Evolutionary conservation across 2,329 filamentous ascomycete species (phyloP).

Genomic region (Lachnellula arida): DNA sequence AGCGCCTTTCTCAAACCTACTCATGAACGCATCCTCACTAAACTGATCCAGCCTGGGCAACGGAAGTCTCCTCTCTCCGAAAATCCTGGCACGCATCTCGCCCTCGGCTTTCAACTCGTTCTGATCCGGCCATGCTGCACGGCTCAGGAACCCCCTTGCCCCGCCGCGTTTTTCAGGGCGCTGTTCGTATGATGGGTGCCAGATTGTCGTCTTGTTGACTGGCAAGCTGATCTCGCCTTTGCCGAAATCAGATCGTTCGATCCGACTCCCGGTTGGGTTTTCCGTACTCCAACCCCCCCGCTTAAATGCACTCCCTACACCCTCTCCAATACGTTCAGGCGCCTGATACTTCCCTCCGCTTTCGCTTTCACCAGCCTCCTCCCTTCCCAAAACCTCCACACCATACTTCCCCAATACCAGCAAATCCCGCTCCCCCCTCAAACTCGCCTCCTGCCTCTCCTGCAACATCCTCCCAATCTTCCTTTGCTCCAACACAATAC

Average conservation of each 20-base stretch:
- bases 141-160: not conserved
- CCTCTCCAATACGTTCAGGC: not conserved
- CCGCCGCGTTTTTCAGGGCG: no score
- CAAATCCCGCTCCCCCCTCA: not conserved
- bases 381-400: not conserved
- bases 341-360: conserved; percentile 1
- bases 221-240: not conserved
- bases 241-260: not conserved
- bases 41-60: conserved; percentile 7
- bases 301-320: not conserved
- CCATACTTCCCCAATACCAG: not conserved
- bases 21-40: not conserved
- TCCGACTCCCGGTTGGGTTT: not conserved
- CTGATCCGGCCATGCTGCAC: conserved; percentile 9
- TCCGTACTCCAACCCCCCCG: not conserved
- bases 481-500: not conserved
- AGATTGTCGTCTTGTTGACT: conserved; percentile 2
- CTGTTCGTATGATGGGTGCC: not conserved
- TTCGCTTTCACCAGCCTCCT: not conserved
- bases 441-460: not conserved
- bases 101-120: conserved; percentile 12
- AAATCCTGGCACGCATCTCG: conserved; percentile 1
- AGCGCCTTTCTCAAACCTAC: not conserved
- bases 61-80: conserved; percentile 6
- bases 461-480: not conserved